These are phyloP conservation scores for Pneumocystis wakefieldiae DNA, from an alignment of 1,139 yeast genomes.

Conservation along the genomic window DNA sequence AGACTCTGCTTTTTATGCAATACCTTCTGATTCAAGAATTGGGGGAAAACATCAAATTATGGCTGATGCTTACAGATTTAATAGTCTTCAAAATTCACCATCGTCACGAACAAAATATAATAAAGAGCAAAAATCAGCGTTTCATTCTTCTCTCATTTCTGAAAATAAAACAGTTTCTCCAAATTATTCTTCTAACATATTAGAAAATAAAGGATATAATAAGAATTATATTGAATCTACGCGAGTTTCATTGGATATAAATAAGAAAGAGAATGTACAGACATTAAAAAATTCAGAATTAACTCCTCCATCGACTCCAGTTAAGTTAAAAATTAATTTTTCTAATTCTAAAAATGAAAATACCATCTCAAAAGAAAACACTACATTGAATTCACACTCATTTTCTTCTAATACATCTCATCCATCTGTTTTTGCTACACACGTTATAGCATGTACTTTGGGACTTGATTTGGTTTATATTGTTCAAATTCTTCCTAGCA, in stretches of 20 bases:
- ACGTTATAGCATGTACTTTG: slow-evolving; percentile 11
- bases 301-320: background rate
- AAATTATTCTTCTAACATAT: background rate
- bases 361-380: background rate
- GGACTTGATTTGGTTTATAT: slow-evolving; percentile 10
- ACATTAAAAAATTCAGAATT: background rate
- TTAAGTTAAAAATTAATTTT: background rate
- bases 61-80: background rate
- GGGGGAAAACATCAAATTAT: background rate
- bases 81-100: background rate
- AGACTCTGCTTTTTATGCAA: background rate
- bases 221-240: background rate
- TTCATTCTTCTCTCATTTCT: background rate
- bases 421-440: slow-evolving; percentile 5
- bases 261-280: background rate
- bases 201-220: background rate
- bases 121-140: background rate
- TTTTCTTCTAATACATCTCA: background rate
- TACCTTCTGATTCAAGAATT: background rate
- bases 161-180: background rate
- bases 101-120: background rate
- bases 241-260: background rate
- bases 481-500: slow-evolving; percentile 36
- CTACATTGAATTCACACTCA: background rate
- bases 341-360: background rate